These are phyloP conservation scores for Daphne laureola DNA, from an alignment of 441 rosid species.

Conservation along the genomic window DNA sequence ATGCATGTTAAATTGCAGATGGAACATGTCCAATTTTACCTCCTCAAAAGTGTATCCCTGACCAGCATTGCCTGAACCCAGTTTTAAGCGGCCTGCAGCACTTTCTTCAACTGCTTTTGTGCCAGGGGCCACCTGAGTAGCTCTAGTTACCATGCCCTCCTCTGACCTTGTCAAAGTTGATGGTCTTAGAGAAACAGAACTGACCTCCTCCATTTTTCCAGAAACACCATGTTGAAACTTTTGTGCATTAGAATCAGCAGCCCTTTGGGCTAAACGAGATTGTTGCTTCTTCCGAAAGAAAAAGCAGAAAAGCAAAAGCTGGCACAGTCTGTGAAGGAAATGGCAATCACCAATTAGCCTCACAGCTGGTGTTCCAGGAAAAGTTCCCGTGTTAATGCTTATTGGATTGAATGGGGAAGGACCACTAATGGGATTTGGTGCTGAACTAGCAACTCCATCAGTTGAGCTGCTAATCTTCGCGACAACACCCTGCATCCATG, in stretches of 20 bases:
- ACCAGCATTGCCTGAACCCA: conserved; percentile 98
- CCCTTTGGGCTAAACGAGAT: conserved; percentile 66
- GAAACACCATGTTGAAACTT: conserved; percentile 71
- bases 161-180: conserved; percentile 54
- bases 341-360: conserved; percentile 99
- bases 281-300: conserved; percentile 72
- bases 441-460: conserved; percentile 63
- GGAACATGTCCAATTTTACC: conserved; percentile 32
- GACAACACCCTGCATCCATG: conserved; percentile 99
- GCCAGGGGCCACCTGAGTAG: conserved; percentile 60
- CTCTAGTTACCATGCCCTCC: conserved; percentile 67
- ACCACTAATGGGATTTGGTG: conserved; percentile 74
- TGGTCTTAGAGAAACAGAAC: conserved; percentile 57
- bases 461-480: conserved; percentile 87
- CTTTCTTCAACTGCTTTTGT: conserved; percentile 82
- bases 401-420: conserved; percentile 92
- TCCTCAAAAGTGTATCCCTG: conserved; percentile 99
- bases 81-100: conserved; percentile 61
- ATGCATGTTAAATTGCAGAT: background rate
- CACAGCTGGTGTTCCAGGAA: conserved; percentile 99
- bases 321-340: conserved; percentile 97
- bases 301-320: conserved; percentile 90
- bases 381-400: conserved; percentile 97
- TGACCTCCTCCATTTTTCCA: conserved; percentile 73
- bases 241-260: conserved; percentile 56